These are phyloP conservation scores for Solanum ossicruentum DNA, from an alignment of 257 asterid species.

Conservation along the genomic window DNA sequence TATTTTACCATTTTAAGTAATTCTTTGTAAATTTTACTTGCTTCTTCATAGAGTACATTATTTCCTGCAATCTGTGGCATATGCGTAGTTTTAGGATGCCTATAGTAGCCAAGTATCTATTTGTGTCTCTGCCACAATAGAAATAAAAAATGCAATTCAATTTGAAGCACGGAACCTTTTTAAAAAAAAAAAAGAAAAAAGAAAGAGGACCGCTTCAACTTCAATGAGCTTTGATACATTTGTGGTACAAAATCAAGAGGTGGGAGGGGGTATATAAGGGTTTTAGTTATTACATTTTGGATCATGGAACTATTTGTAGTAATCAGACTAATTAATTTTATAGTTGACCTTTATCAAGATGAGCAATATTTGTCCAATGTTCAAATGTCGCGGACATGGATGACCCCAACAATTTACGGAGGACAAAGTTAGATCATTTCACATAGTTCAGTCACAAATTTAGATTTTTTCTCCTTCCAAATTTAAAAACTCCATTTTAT, in stretches of 20 bases:
- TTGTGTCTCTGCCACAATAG: slow-evolving; percentile 58
- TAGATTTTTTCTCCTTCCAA: neutral
- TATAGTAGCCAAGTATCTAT: slow-evolving; percentile 75
- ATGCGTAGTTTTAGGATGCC: slow-evolving; percentile 70
- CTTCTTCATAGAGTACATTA: slow-evolving; percentile 55
- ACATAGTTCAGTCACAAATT: neutral
- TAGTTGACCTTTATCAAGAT: neutral
- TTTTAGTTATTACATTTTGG: neutral
- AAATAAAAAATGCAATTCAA: slow-evolving; percentile 29
- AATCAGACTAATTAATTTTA: neutral
- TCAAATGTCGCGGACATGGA: neutral
- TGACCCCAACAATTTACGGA: neutral
- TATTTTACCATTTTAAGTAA: neutral
- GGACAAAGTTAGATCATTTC: neutral
- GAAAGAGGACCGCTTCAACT: slow-evolving; percentile 34
- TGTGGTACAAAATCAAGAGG: slow-evolving; percentile 2
- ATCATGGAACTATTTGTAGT: neutral
- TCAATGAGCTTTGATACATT: slow-evolving; percentile 35
- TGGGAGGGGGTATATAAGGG: neutral
- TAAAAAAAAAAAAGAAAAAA: slow-evolving; percentile 2
- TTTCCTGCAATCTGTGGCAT: slow-evolving; percentile 75
- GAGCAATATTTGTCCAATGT: neutral
- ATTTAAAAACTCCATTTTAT: neutral
- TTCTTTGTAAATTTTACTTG: neutral
- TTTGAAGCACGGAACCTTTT: slow-evolving; percentile 22